Evolutionary conservation across 78 protist genomes (phyloP).

Genomic region (Dictyostelium capitatum): DNA sequence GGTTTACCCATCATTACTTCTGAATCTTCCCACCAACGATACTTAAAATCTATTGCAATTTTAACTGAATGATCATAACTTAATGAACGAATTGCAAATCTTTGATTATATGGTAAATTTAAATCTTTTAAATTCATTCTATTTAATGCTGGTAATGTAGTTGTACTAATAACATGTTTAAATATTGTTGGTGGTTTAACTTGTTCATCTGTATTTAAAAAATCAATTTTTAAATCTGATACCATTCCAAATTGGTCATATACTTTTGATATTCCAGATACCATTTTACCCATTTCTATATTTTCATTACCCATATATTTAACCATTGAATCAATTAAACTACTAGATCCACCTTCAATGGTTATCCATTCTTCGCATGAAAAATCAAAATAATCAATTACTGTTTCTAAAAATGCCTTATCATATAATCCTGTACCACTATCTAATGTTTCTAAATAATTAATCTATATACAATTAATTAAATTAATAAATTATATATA

Average conservation of each 20-base stretch:
- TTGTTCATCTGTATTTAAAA: background rate
- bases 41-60: background rate
- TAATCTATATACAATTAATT: background rate
- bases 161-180: constrained; percentile 25
- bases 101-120: background rate
- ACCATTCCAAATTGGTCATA: background rate
- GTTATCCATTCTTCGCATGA: background rate
- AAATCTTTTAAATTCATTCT: background rate
- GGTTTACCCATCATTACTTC: constrained; percentile 23
- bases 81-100: constrained; percentile 4
- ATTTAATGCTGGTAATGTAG: background rate
- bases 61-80: constrained; percentile 16
- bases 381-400: constrained; percentile 8
- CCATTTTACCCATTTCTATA: background rate
- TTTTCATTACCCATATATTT: background rate
- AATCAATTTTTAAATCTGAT: background rate
- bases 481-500: background rate
- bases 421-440: constrained; percentile 20
- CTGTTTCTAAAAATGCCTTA: background rate
- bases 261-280: background rate
- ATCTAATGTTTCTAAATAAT: background rate
- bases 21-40: constrained; percentile 37
- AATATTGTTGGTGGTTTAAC: background rate
- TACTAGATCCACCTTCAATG: background rate
- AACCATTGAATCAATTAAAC: background rate